phyloP scores from a whole-genome alignment of 2,329 filamentous ascomycete genomes.

The Hysterium pulicare region DNA sequence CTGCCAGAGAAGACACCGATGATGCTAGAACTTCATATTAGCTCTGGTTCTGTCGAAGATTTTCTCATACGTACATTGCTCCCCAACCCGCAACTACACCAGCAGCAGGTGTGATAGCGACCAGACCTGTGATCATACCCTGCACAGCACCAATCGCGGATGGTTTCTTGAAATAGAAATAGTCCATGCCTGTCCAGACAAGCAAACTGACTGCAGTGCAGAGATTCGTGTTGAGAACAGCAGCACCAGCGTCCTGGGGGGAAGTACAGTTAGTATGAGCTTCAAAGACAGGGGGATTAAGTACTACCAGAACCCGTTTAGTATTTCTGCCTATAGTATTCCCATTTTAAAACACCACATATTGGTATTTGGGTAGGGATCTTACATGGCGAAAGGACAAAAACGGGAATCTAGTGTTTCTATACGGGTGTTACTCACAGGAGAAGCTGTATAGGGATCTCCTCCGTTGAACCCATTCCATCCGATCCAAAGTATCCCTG shows the following conservation, averaged over 20 bases:
- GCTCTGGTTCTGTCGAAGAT: too few relatives aligned
- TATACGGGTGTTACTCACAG: too few relatives aligned
- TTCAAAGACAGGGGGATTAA: too few relatives aligned
- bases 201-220: constrained; percentile 48
- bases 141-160: constrained; percentile 51
- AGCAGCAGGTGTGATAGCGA: constrained; percentile 52
- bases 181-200: constrained; percentile 46
- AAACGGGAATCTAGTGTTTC: too few relatives aligned
- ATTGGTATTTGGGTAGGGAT: too few relatives aligned
- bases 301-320: too few relatives aligned
- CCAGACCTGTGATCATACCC: constrained; percentile 53
- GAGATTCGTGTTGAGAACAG: constrained; percentile 52
- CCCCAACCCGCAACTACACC: constrained; percentile 52
- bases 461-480: constrained; percentile 56
- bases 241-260: constrained; percentile 51
- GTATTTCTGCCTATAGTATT: too few relatives aligned
- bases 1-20: constrained; percentile 45
- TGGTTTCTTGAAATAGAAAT: constrained; percentile 48
- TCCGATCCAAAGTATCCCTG: constrained; percentile 51
- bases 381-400: too few relatives aligned
- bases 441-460: constrained; percentile 50
- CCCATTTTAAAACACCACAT: too few relatives aligned
- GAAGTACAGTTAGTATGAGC: too few relatives aligned
- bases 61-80: too few relatives aligned
- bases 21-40: too few relatives aligned